Base-by-base conservation (phyloP, 371 early-diverging fungal genomes). In the Cokeromyces recurvatus region DNA sequence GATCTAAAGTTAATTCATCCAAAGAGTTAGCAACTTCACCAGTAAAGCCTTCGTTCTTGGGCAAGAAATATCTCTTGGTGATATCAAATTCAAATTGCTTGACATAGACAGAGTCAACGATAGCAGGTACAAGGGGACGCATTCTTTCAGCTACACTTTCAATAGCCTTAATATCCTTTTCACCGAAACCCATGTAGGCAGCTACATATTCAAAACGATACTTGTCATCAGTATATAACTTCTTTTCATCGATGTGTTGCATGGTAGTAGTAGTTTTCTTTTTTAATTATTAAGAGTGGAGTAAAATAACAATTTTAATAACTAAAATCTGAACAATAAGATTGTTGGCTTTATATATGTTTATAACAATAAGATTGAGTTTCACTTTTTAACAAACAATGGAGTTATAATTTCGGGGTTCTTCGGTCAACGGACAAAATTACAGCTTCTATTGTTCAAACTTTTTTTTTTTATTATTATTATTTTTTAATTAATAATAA, bases 101-200 rank as follows among this genome's bases (percentile, higher is more conserved):
- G 38, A 36, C 41, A 57, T 86, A 87, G 51, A 86, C 86, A 15
- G 85, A 84, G 43, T 87, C 87, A 34, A 90, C 92, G 9, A 91
- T 82, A 11, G 71, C 77, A 4, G 90, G 91, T 7, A 87, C 86
- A 12, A 90, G 66, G 10, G 87, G 90, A 7, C 67, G 73, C 25
- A 91, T 60, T 4, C 76, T 50, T 4, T 71, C 64, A 6, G 83
- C 91, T 0, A 88, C 82, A 6, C 62, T 68, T 50, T 82, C 68
- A 59, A 91, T 85, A 16, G 81, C 81, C 23, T 64, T 50, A 50
- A 70, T 62, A 60, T 74, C 74, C 23, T 50, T 11, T 16, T 25
- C 11, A 31, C 31, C 20, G 31, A 43, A 43, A 8, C 20, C 43
- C 20, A 43, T 43, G 22, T 43, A 43, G 20, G 32, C 31, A 11